Evolutionary conservation across 306 rosid species (phyloP).

Genomic region (Prunus salicina): DNA sequence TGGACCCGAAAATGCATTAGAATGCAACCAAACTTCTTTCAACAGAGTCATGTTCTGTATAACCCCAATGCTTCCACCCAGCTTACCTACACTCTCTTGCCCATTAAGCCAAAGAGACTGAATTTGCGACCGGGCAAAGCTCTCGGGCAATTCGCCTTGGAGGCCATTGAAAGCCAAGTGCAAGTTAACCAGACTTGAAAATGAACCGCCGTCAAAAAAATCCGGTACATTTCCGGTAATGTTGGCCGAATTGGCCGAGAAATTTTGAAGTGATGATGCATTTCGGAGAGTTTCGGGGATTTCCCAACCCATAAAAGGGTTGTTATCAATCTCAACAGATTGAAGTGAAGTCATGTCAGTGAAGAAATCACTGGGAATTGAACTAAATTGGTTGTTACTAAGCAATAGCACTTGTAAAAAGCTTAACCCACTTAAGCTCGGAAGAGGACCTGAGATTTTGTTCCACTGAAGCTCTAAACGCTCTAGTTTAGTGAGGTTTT

Average conservation of each 20-base stretch:
- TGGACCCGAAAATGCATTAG: constrained; percentile 61
- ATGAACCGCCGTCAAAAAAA: constrained; percentile 40
- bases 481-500: constrained; percentile 46
- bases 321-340: constrained; percentile 57
- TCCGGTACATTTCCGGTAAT: constrained; percentile 58
- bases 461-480: constrained; percentile 79
- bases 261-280: constrained; percentile 60
- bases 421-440: constrained; percentile 46
- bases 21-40: constrained; percentile 76
- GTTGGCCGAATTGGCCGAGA: constrained; percentile 76
- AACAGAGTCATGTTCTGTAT: constrained; percentile 66
- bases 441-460: constrained; percentile 71
- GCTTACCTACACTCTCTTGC: constrained; percentile 48
- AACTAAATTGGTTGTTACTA: constrained; percentile 47
- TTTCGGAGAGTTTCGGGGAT: constrained; percentile 48
- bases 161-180: constrained; percentile 70
- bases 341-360: constrained; percentile 54
- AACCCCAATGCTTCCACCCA: constrained; percentile 51
- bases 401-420: constrained; percentile 51
- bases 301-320: constrained; percentile 69
- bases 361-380: constrained; percentile 59
- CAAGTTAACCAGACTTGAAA: constrained; percentile 52
- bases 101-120: constrained; percentile 85
- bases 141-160: constrained; percentile 53
- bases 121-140: constrained; percentile 48